Percentiles rank a stretch among this genome's conserved stretches.
Evolutionary conservation across 768 basidiomycete species (phyloP).

Genomic region (Amanita muscaria): DNA sequence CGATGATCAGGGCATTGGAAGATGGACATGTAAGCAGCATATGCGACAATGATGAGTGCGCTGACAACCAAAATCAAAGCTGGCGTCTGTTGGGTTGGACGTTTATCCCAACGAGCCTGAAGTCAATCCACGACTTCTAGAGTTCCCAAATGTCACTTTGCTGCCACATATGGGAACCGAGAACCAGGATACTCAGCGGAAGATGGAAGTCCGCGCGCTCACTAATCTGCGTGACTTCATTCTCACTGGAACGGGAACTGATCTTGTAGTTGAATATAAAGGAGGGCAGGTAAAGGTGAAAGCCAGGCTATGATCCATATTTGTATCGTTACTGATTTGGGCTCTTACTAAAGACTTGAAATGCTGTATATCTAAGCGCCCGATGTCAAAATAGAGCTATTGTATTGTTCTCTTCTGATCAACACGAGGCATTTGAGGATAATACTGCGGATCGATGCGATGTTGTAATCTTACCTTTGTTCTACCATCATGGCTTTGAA

Average conservation of each 20-base stretch:
- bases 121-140: slow-evolving; percentile 69
- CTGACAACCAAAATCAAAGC: slow-evolving; percentile 23
- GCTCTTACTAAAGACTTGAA: neutral
- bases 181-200: slow-evolving; percentile 68
- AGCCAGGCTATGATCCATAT: slow-evolving; percentile 9
- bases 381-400: neutral
- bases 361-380: neutral
- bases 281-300: slow-evolving; percentile 17
- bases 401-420: neutral
- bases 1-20: slow-evolving; percentile 76
- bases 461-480: neutral
- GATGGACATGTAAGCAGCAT: slow-evolving; percentile 68
- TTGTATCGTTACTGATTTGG: neutral
- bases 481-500: neutral
- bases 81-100: slow-evolving; percentile 75
- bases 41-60: neutral
- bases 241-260: slow-evolving; percentile 50
- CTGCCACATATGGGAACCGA: slow-evolving; percentile 92
- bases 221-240: slow-evolving; percentile 70
- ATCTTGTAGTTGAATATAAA: slow-evolving; percentile 53
- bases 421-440: slow-evolving; percentile 1
- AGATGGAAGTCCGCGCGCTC: slow-evolving; percentile 83
- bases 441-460: neutral
- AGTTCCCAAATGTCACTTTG: slow-evolving; percentile 76
- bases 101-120: slow-evolving; percentile 81